These are phyloP conservation scores for Metschnikowia peoriensis DNA, from an alignment of 805 yeast species.

Conservation along the genomic window DNA sequence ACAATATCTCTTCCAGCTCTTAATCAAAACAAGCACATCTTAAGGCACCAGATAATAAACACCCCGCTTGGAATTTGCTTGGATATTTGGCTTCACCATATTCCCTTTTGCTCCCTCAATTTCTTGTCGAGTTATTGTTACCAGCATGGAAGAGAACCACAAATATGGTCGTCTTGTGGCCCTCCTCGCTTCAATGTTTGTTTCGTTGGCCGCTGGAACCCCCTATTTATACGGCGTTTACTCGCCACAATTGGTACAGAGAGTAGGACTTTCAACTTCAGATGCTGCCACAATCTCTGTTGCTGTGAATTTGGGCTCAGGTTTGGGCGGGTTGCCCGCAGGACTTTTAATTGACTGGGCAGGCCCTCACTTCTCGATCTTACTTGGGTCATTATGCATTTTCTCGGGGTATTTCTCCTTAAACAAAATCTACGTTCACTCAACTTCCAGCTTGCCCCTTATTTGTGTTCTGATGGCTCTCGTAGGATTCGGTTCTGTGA, in stretches of 20 bases:
- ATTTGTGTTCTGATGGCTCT: slow-evolving; percentile 49
- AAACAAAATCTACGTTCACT: slow-evolving; percentile 44
- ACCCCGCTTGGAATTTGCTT: neutral
- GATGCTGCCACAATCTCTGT: slow-evolving; percentile 66
- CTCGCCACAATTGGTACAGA: slow-evolving; percentile 64
- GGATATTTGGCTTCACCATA: neutral
- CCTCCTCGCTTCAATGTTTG: slow-evolving; percentile 38
- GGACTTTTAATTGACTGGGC: slow-evolving; percentile 63
- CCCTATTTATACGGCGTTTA: slow-evolving; percentile 74
- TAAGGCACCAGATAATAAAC: neutral
- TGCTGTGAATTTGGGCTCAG: slow-evolving; percentile 56
- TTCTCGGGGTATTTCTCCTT: slow-evolving; percentile 55
- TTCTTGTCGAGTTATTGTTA: neutral
- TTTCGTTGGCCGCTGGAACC: slow-evolving; percentile 70
- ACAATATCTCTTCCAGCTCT: neutral
- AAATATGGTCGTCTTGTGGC: slow-evolving; percentile 23
- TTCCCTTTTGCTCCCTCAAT: neutral
- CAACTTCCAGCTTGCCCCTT: slow-evolving; percentile 37
- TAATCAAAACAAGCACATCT: too few species aligned
- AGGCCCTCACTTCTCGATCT: slow-evolving; percentile 55
- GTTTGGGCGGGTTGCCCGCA: slow-evolving; percentile 68
- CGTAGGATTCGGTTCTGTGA: slow-evolving; percentile 67
- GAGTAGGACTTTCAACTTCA: slow-evolving; percentile 55
- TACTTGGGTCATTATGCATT: slow-evolving; percentile 54
- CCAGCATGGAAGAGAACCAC: slow-evolving; percentile 5